Base-by-base conservation (phyloP, 768 basidiomycete species). In the Boletus vinaceobasis region DNA sequence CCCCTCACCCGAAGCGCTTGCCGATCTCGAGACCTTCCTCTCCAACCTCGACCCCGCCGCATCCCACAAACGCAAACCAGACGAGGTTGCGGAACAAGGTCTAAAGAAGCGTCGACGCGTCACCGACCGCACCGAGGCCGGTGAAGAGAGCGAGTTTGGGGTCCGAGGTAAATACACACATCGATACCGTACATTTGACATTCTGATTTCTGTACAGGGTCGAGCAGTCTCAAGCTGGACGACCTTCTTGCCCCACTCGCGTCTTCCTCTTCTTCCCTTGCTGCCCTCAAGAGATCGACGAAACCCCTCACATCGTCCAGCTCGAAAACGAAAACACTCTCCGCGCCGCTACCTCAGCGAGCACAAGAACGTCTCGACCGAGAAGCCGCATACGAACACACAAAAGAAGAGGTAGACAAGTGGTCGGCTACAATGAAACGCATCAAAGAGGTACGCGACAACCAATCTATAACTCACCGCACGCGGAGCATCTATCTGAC, bases 341-440 rank as follows among this genome's bases (percentile, higher is more conserved):
- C 91, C 5, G 92, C 91, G 0, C 96, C 96, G 0, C 75, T 99
- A 0, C 93, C 93, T 9, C 85, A 87, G 21, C 82, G 93, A 32
- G 82, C 87, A 0, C 91, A 97, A 68, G 94, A 97, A 57, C 86
- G 90, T 42, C 74, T 98, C 1, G 93, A 97, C 61, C 86, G 96
- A 46, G 86, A 93, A 66, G 96, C 94, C 8, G 96, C 96, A 0
- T 97, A 96, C 67, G 93, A 94, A 63, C 82, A 90, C 71, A 98
- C 95, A 5, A 93, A 91, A 67, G 80, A 83, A 58, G 95, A 98
- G 69, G 88, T 96, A 2, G 84, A 90, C 59, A 97, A 96, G 75
- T 98, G 96, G 97, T 83, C 83, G 27, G 85, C 83, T 6, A 90
- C 92, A 4, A 96, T 98, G 88, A 90, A 89, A 70, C 81, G 83